Evolutionary conservation across 805 yeast species (phyloP).

Genomic region (Isabelozyma rhagii): DNA sequence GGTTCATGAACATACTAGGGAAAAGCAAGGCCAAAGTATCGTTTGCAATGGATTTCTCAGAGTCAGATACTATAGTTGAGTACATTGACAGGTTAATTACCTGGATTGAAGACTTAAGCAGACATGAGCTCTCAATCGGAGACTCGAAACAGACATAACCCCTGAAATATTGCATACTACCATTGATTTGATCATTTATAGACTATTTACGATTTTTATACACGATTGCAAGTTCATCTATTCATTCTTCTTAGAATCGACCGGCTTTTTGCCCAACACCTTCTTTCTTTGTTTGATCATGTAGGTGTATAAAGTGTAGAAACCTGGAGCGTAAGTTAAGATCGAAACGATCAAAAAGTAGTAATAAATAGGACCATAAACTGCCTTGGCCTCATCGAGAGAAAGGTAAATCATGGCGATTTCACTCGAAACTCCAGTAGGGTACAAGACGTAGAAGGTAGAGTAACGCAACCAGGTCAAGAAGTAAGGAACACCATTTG

Average conservation of each 20-base stretch:
- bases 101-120: constrained; percentile 24
- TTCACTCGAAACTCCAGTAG: constrained; percentile 90
- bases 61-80: constrained; percentile 26
- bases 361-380: constrained; percentile 49
- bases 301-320: constrained; percentile 78
- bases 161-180: no score
- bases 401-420: constrained; percentile 66
- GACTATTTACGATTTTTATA: no score
- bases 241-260: constrained; percentile 6
- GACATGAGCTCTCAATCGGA: neutral
- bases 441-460: constrained; percentile 78
- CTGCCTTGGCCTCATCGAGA: constrained; percentile 60
- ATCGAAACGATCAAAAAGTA: constrained; percentile 55
- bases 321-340: constrained; percentile 78
- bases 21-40: constrained; percentile 4
- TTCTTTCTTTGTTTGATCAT: constrained; percentile 87
- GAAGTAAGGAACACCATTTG: constrained; percentile 51
- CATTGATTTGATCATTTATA: no score
- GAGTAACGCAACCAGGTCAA: constrained; percentile 79
- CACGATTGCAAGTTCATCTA: neutral
- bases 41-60: neutral
- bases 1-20: constrained; percentile 6
- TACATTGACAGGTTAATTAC: constrained; percentile 26
- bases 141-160: neutral
- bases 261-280: constrained; percentile 47